phyloP scores from a whole-genome alignment of 768 basidiomycete genomes.

The Leccinum incarnatum region DNA sequence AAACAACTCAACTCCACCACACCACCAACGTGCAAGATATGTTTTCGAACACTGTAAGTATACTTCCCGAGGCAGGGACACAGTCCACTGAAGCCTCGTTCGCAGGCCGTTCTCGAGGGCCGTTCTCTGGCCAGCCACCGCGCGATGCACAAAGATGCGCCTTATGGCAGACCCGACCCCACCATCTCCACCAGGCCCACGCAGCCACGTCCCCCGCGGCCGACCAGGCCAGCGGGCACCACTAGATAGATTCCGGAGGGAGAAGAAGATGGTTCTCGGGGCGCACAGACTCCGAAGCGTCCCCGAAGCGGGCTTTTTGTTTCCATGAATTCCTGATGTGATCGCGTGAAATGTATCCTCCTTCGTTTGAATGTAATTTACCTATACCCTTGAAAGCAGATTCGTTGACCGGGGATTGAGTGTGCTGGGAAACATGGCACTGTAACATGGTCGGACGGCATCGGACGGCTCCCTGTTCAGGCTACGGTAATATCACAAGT shows the following conservation, averaged over 20 bases:
- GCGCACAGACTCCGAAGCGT: not conserved
- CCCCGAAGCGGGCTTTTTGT: not conserved
- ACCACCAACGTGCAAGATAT: not conserved
- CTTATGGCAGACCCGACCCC: constrained; percentile 7
- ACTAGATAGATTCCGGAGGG: not conserved
- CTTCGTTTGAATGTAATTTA: not conserved
- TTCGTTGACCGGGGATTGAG: not conserved
- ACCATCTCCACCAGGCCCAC: not conserved
- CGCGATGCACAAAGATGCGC: not conserved
- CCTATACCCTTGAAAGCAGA: not conserved
- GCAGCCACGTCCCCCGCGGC: constrained; percentile 3
- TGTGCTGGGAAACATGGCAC: not conserved
- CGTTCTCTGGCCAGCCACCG: not conserved
- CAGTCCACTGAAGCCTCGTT: constrained; percentile 7
- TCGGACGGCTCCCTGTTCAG: not conserved
- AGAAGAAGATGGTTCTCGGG: not conserved
- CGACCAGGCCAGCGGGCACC: not conserved
- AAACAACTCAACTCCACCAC: not conserved
- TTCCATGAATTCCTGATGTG: not conserved
- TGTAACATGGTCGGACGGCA: not conserved
- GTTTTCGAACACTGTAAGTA: constrained; percentile 4
- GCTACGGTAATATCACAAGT: not conserved
- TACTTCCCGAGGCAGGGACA: not conserved
- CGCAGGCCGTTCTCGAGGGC: not conserved
- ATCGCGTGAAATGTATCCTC: not conserved